phyloP scores from a whole-genome alignment of 176 grass and related monocot genomes.

The Oryza officinalis region DNA sequence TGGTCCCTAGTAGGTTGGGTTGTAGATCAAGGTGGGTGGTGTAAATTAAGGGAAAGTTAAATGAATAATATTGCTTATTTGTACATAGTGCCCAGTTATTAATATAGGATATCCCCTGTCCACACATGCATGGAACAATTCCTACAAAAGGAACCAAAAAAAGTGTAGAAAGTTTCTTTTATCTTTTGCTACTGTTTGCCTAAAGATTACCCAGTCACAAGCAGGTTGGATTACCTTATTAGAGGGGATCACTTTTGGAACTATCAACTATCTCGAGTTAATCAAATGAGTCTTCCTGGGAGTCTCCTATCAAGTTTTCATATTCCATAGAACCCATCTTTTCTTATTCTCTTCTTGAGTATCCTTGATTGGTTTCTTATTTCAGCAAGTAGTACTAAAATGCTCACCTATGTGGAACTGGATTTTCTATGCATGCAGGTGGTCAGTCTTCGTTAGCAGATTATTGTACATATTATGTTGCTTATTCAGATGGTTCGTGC shows the following conservation, averaged over 20 bases:
- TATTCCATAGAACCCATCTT: constrained; percentile 1
- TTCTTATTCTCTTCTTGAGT: constrained; percentile 8
- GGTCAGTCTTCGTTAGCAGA: constrained; percentile 99
- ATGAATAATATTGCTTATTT: neutral
- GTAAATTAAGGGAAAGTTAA: neutral
- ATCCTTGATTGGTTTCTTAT: constrained; percentile 4
- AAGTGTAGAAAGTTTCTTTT: neutral
- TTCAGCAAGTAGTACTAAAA: neutral
- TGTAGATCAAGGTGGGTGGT: neutral
- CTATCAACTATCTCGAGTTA: neutral
- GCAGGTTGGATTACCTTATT: neutral
- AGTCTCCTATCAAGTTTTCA: neutral
- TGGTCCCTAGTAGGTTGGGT: neutral
- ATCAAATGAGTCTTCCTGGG: neutral
- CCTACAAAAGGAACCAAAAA: neutral
- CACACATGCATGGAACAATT: neutral
- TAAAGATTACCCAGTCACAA: neutral
- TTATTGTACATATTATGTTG: constrained; percentile 98
- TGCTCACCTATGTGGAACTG: neutral
- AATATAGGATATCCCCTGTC: neutral
- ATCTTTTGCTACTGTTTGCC: neutral
- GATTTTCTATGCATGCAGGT: constrained; percentile 57
- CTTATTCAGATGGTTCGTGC: constrained; percentile 99
- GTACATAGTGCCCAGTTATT: neutral
- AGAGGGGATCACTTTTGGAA: neutral